Percentiles rank a stretch among this genome's conserved stretches.
phyloP scores from a whole-genome alignment of 495 filamentous ascomycete species.

The Neurospora pannonica region DNA sequence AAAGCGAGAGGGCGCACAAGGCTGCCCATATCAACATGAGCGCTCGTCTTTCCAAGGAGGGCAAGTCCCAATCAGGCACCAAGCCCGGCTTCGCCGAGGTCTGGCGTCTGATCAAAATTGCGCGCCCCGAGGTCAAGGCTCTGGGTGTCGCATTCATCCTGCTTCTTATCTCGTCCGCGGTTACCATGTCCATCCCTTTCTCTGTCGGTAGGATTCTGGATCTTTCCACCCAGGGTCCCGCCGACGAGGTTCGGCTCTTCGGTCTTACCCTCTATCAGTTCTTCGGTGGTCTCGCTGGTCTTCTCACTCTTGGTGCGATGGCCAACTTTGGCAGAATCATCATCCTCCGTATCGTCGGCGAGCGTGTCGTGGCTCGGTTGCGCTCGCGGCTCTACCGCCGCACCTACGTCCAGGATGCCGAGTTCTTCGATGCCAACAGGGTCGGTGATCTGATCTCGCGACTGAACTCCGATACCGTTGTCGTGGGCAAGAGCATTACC shows the following conservation, averaged over 20 bases:
- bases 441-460: conserved; percentile 94
- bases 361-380: conserved; percentile 82
- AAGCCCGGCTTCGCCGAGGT: conserved; percentile 67
- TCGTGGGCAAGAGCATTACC: conserved; percentile 96
- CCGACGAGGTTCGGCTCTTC: conserved; percentile 24
- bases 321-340: conserved; percentile 94
- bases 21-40: conserved; percentile 86
- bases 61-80: conserved; percentile 50
- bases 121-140: conserved; percentile 68
- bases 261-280: conserved; percentile 29
- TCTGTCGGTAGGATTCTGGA: conserved; percentile 95
- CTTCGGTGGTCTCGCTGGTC: conserved; percentile 26
- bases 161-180: conserved; percentile 74
- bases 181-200: conserved; percentile 92
- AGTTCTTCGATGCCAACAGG: conserved; percentile 97
- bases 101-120: conserved; percentile 82
- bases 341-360: conserved; percentile 88
- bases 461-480: conserved; percentile 89
- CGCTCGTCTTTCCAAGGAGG: conserved; percentile 76
- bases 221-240: conserved; percentile 30
- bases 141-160: conserved; percentile 74
- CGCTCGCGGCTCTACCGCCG: conserved; percentile 81
- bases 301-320: conserved; percentile 30
- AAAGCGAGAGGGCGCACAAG: conserved; percentile 66
- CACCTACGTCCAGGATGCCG: conserved; percentile 90